Conservation (phyloP, 164 flowering plant species). For the Macadamia tetraphylla region DNA sequence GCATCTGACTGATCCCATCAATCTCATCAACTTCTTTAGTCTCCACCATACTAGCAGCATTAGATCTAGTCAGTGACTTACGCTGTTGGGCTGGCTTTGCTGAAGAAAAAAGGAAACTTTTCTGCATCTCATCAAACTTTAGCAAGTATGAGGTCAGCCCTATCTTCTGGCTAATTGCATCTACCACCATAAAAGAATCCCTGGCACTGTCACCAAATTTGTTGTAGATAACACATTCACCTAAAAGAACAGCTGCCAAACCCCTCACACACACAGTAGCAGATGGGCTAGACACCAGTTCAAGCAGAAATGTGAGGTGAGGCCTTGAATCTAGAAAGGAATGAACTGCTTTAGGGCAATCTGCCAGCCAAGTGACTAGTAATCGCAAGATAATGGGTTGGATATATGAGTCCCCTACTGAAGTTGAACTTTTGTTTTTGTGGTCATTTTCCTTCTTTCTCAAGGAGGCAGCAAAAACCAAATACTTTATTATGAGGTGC, state of each 20-base stretch:
- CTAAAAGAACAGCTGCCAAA: constrained; percentile 76
- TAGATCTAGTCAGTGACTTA: constrained; percentile 68
- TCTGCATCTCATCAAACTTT: constrained; percentile 86
- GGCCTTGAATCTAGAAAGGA: constrained; percentile 81
- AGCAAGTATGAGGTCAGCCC: constrained; percentile 78
- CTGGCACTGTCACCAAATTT: constrained; percentile 41
- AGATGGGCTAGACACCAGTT: constrained; percentile 59
- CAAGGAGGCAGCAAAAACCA: constrained; percentile 75
- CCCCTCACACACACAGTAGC: constrained; percentile 57
- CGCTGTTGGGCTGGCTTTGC: constrained; percentile 38
- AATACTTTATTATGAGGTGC: constrained; percentile 77
- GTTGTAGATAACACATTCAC: constrained; percentile 80
- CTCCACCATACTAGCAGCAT: constrained; percentile 66
- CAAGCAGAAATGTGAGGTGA: constrained; percentile 84
- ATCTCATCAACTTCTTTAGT: constrained; percentile 54
- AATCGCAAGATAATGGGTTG: constrained; percentile 74
- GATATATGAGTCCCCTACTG: constrained; percentile 31
- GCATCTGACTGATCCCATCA: constrained; percentile 32
- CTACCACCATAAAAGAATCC: constrained; percentile 72
- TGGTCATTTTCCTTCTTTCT: constrained; percentile 42
- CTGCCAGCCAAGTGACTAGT: constrained; percentile 75
- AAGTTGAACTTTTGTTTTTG: constrained; percentile 11
- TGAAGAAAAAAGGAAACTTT: constrained; percentile 42
- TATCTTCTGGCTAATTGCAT: constrained; percentile 80
- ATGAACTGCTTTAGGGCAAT: constrained; percentile 74